Percentiles rank a stretch among this genome's conserved stretches.
Conservation (phyloP, 148 eudicot genomes). For the Nepenthes gracilis region DNA sequence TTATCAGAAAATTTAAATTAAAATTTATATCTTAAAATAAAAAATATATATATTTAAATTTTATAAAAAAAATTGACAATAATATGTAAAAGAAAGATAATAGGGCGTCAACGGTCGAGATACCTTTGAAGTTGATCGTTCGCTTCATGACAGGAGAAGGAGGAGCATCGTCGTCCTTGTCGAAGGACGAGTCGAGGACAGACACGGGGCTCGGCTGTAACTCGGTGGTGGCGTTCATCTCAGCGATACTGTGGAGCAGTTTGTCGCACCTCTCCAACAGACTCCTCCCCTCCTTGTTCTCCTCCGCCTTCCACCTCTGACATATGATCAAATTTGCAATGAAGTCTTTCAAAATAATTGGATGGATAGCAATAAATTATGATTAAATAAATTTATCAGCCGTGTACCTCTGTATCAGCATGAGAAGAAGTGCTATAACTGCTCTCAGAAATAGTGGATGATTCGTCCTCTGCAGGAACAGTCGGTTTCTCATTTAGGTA, state of each 20-base stretch:
- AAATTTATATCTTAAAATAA: too few relatives aligned
- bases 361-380: background rate
- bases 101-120: too few relatives aligned
- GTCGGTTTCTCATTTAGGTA: constrained; percentile 16
- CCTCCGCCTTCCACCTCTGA: constrained; percentile 64
- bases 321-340: background rate
- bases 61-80: too few relatives aligned
- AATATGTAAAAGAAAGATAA: too few relatives aligned
- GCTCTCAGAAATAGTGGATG: constrained; percentile 57
- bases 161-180: constrained; percentile 69
- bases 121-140: constrained; percentile 81
- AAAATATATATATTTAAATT: too few relatives aligned
- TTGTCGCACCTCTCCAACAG: constrained; percentile 76
- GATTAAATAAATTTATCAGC: background rate
- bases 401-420: constrained; percentile 67
- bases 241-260: constrained; percentile 69
- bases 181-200: constrained; percentile 82
- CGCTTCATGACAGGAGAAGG: constrained; percentile 93
- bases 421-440: constrained; percentile 56
- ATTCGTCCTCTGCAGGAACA: constrained; percentile 41
- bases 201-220: constrained; percentile 91
- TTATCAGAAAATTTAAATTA: too few relatives aligned
- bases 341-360: background rate
- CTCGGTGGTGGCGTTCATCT: constrained; percentile 50
- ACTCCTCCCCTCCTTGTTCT: constrained; percentile 52